Percentiles rank a stretch among this genome's conserved stretches.
phyloP scores from a whole-genome alignment of 306 rosid genomes.

The Cicer arietinum region DNA sequence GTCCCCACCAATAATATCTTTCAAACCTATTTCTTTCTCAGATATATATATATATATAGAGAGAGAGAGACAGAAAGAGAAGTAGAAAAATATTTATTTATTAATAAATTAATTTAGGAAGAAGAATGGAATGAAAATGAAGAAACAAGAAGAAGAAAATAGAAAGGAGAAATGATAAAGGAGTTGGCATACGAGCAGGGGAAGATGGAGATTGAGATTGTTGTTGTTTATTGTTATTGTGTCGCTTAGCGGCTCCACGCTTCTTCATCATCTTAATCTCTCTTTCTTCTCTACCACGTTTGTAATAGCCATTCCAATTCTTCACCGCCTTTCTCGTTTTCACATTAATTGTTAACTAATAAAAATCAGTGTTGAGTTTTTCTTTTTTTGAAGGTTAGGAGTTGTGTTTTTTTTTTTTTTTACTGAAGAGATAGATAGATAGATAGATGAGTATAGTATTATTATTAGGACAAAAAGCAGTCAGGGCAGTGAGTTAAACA shows the following conservation, averaged over 20 bases:
- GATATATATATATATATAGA: no score
- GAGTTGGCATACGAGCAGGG: no score
- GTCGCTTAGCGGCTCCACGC: conserved; percentile 49
- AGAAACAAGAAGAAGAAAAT: not conserved
- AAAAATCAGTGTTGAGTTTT: not conserved
- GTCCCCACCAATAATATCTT: conserved; percentile 32
- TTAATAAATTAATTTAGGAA: conserved; percentile 17
- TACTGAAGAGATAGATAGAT: no score
- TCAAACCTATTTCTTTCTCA: conserved; percentile 8
- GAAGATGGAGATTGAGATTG: no score
- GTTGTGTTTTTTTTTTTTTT: no score
- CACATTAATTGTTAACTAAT: not conserved
- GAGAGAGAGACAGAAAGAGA: not conserved
- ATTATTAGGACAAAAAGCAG: not conserved
- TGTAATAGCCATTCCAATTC: conserved; percentile 33
- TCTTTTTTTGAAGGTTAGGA: not conserved
- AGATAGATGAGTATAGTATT: no score
- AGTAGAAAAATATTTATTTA: not conserved
- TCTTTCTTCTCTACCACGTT: conserved; percentile 34
- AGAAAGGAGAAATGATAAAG: no score
- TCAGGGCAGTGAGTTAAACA: no score
- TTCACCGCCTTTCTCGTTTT: conserved; percentile 5
- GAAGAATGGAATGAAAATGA: not conserved
- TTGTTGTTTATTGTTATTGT: conserved; percentile 40
- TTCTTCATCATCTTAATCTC: conserved; percentile 29